phyloP scores from a whole-genome alignment of 306 rosid genomes.

The Alnus glutinosa region DNA sequence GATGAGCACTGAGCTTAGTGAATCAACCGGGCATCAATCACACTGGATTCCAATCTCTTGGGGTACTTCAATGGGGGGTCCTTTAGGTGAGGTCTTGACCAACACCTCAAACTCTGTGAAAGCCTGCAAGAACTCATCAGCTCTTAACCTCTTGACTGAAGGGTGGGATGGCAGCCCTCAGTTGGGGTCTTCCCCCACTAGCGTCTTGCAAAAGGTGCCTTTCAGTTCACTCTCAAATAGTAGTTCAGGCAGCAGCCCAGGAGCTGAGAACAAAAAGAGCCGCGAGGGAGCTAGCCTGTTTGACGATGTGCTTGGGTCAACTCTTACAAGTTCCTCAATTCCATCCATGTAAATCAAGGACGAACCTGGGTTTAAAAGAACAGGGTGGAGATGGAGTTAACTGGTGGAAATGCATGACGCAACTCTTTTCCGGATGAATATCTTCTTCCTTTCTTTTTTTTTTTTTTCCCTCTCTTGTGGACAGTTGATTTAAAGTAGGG shows the following conservation, averaged over 20 bases:
- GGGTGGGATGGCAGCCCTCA: constrained; percentile 50
- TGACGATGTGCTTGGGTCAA: constrained; percentile 37
- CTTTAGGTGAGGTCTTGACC: constrained; percentile 54
- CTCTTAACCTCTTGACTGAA: constrained; percentile 38
- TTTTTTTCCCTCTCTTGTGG: neutral
- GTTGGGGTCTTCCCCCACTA: constrained; percentile 47
- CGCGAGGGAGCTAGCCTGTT: constrained; percentile 24
- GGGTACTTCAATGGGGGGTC: constrained; percentile 54
- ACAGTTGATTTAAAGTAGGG: constrained; percentile 17
- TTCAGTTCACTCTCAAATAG: constrained; percentile 53
- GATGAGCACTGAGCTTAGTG: constrained; percentile 15
- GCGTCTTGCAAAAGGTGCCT: constrained; percentile 49
- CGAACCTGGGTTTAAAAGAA: neutral
- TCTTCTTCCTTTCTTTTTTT: neutral
- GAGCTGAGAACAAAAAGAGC: constrained; percentile 23
- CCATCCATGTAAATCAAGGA: constrained; percentile 34
- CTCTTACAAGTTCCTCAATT: constrained; percentile 38
- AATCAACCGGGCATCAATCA: constrained; percentile 23
- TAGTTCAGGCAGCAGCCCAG: constrained; percentile 51
- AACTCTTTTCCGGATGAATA: neutral
- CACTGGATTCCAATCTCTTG: constrained; percentile 34
- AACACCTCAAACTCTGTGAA: constrained; percentile 24
- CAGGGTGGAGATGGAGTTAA: neutral
- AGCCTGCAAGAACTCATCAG: constrained; percentile 31
- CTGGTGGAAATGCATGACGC: constrained; percentile 1